These are phyloP conservation scores for Syncephalastrum racemosum DNA, from an alignment of 371 early-diverging fungal genomes.

Conservation along the genomic window DNA sequence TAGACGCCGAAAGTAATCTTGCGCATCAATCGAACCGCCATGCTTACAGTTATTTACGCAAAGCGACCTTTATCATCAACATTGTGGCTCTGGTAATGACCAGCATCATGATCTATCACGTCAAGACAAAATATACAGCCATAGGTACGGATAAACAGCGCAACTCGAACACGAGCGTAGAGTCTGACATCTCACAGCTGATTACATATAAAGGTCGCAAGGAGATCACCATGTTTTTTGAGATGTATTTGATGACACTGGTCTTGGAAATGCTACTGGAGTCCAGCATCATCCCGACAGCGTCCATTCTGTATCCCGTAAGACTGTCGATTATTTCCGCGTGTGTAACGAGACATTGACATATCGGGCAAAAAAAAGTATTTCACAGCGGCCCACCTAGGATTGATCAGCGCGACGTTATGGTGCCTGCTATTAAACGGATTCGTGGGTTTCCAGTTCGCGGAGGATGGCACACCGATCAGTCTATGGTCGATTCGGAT, in stretches of 20 bases:
- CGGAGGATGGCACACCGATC: constrained; percentile 87
- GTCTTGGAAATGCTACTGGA: constrained; percentile 78
- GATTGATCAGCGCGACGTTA: constrained; percentile 69
- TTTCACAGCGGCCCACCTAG: constrained; percentile 75
- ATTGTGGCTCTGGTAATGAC: constrained; percentile 84
- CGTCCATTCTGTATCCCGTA: constrained; percentile 74
- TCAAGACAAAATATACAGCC: constrained; percentile 89
- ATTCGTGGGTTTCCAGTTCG: constrained; percentile 89
- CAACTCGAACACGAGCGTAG: constrained; percentile 1
- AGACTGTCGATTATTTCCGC: constrained; percentile 12
- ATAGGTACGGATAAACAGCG: constrained; percentile 58
- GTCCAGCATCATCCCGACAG: constrained; percentile 79
- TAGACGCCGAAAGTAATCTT: constrained; percentile 21
- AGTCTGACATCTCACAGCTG: constrained; percentile 18
- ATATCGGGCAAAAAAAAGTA: constrained; percentile 49
- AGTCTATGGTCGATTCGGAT: constrained; percentile 71
- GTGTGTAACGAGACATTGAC: background rate
- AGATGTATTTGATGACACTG: constrained; percentile 71
- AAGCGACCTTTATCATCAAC: constrained; percentile 74
- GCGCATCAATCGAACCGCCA: background rate
- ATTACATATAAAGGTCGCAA: constrained; percentile 61
- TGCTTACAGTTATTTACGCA: constrained; percentile 5
- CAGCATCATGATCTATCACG: constrained; percentile 86
- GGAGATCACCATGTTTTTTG: constrained; percentile 91
- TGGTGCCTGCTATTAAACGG: constrained; percentile 89